Conservation (phyloP, 2,329 filamentous ascomycete species). For the Aspergillus cejpii region DNA sequence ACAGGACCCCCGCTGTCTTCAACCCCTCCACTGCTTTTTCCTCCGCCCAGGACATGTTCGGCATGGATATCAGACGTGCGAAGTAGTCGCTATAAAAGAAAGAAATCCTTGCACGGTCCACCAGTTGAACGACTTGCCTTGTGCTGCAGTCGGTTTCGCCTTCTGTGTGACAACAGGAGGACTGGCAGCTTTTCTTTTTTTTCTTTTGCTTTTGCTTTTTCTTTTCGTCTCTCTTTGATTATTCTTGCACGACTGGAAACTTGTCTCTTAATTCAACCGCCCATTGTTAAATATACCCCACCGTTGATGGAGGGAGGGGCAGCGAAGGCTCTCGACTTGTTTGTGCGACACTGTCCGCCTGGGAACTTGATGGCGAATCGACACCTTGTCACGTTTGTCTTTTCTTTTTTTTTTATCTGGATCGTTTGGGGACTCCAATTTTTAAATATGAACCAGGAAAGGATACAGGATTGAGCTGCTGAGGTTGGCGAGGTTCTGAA, state of each 20-base stretch:
- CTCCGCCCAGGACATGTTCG: constrained; percentile 13
- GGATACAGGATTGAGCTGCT: not conserved
- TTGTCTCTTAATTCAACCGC: not conserved
- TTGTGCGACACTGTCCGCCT: not conserved
- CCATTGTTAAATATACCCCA: not conserved
- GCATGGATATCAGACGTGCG: not conserved
- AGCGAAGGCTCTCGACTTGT: not conserved
- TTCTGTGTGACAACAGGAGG: not conserved
- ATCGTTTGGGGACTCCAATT: constrained; percentile 1
- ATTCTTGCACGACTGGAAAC: not conserved
- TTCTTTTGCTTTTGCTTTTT: too few relatives aligned
- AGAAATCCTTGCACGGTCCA: not conserved
- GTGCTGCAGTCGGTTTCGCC: not conserved
- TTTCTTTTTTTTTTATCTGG: not conserved
- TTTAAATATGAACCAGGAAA: not conserved
- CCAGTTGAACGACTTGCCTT: not conserved
- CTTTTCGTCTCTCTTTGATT: not conserved
- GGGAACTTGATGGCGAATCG: not conserved
- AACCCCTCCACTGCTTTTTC: constrained; percentile 10
- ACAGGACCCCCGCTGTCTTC: constrained; percentile 3
- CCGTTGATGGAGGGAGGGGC: not conserved
- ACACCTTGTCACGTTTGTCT: not conserved
- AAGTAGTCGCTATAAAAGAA: constrained; percentile 2
- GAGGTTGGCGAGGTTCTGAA: not conserved
- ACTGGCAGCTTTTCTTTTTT: not conserved